These are phyloP conservation scores for Wickerhamia fluorescens DNA, from an alignment of 805 yeast genomes.

Conservation along the genomic window DNA sequence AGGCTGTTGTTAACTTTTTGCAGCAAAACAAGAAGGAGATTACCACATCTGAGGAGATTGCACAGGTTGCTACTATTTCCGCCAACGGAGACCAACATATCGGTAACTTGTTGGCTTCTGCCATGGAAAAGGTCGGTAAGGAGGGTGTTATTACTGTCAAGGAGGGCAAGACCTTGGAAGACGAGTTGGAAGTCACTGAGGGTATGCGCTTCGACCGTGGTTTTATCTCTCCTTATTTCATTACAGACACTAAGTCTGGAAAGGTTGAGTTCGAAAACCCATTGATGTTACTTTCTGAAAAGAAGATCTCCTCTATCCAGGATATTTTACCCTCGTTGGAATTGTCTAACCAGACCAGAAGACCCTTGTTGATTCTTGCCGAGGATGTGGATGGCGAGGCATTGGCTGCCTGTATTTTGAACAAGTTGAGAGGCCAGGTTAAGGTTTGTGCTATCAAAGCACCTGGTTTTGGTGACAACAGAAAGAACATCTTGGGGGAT, in stretches of 20 bases:
- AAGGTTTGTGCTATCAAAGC: slow-evolving; percentile 97
- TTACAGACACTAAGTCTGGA: slow-evolving; percentile 85
- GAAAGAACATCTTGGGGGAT: slow-evolving; percentile 93
- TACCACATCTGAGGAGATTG: slow-evolving; percentile 90
- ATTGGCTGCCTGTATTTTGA: slow-evolving; percentile 92
- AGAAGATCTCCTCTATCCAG: slow-evolving; percentile 84
- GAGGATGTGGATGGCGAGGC: slow-evolving; percentile 99
- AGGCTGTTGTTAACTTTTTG: slow-evolving; percentile 80
- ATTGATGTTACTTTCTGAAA: slow-evolving; percentile 78
- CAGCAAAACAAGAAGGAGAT: slow-evolving; percentile 85
- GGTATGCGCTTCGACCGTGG: slow-evolving; percentile 99
- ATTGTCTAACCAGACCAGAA: slow-evolving; percentile 84
- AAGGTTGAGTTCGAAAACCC: slow-evolving; percentile 96
- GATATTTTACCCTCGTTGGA: slow-evolving; percentile 91
- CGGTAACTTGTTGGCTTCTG: slow-evolving; percentile 84
- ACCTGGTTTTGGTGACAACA: slow-evolving; percentile 98
- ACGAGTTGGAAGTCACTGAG: slow-evolving; percentile 91
- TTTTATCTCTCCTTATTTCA: slow-evolving; percentile 92
- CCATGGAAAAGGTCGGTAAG: slow-evolving; percentile 98
- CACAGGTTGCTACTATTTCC: slow-evolving; percentile 96
- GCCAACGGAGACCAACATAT: slow-evolving; percentile 95
- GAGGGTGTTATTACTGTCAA: slow-evolving; percentile 98
- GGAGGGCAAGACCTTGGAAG: slow-evolving; percentile 95
- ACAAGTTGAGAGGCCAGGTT: slow-evolving; percentile 97
- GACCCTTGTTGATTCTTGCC: slow-evolving; percentile 88